These are phyloP conservation scores for Neolentinus lepideus DNA, from an alignment of 1,284 basidiomycete species.

Conservation along the genomic window DNA sequence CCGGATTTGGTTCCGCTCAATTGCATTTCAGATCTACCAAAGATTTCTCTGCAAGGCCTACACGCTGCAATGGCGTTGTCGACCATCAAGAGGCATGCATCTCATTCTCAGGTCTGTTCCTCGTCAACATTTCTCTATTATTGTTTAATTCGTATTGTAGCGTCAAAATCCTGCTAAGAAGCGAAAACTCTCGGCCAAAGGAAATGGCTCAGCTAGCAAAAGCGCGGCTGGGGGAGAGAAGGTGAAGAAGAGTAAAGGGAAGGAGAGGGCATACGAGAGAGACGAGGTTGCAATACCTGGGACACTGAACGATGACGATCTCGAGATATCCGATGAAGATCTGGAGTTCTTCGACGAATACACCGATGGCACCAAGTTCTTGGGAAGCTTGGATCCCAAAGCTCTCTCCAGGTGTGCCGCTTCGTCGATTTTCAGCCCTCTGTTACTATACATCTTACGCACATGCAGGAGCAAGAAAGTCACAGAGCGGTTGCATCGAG, in stretches of 20 bases:
- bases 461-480: constrained; percentile 73
- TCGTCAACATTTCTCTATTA: background rate
- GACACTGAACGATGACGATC: constrained; percentile 33
- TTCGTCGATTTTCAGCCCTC: background rate
- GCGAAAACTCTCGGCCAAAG: constrained; percentile 21
- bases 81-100: background rate
- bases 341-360: constrained; percentile 52
- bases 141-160: background rate
- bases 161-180: constrained; percentile 27
- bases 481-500: constrained; percentile 52
- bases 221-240: background rate
- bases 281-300: constrained; percentile 56
- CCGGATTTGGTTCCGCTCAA: background rate
- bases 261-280: constrained; percentile 54
- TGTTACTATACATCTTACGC: background rate
- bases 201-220: background rate
- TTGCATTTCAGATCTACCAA: background rate
- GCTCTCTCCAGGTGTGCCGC: constrained; percentile 60
- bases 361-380: constrained; percentile 48
- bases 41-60: background rate
- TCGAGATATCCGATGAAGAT: constrained; percentile 57
- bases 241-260: constrained; percentile 37
- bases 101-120: background rate
- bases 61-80: background rate
- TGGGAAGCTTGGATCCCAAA: constrained; percentile 56